Percentiles rank a stretch among this genome's conserved stretches.
Evolutionary conservation across 2,329 filamentous ascomycete genomes (phyloP).

Genomic region (Claviceps digitariae): DNA sequence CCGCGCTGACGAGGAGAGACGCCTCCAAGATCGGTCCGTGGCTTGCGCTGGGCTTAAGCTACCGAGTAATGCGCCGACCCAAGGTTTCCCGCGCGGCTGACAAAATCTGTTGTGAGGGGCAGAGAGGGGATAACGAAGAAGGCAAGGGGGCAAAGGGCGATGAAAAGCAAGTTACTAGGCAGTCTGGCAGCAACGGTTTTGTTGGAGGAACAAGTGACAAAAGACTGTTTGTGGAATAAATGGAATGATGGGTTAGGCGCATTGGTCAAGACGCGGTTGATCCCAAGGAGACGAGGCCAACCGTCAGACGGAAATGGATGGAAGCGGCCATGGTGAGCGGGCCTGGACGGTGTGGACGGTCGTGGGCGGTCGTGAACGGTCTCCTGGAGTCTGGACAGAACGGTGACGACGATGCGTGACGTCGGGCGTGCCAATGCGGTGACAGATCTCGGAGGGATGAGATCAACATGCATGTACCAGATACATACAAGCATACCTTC

Average conservation of each 20-base stretch:
- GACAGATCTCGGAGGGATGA: not conserved
- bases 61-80: not conserved
- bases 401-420: not conserved
- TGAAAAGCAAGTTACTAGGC: not conserved
- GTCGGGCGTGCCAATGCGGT: not conserved
- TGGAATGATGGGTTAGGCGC: not conserved
- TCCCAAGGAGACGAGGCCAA: not conserved
- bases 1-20: not conserved
- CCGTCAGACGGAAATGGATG: not conserved
- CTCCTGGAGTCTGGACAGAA: not conserved
- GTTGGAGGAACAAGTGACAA: not conserved
- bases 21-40: not conserved
- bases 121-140: not conserved
- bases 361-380: too few relatives aligned
- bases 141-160: not conserved
- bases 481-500: not conserved
- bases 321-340: not conserved
- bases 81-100: not conserved
- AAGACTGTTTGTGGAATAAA: not conserved
- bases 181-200: not conserved
- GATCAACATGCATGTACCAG: not conserved
- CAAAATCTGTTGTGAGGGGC: not conserved
- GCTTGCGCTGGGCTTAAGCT: not conserved
- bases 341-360: not conserved
- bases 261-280: not conserved